phyloP scores from a whole-genome alignment of 2,329 filamentous ascomycete species.

The Teratosphaeria viscida region DNA sequence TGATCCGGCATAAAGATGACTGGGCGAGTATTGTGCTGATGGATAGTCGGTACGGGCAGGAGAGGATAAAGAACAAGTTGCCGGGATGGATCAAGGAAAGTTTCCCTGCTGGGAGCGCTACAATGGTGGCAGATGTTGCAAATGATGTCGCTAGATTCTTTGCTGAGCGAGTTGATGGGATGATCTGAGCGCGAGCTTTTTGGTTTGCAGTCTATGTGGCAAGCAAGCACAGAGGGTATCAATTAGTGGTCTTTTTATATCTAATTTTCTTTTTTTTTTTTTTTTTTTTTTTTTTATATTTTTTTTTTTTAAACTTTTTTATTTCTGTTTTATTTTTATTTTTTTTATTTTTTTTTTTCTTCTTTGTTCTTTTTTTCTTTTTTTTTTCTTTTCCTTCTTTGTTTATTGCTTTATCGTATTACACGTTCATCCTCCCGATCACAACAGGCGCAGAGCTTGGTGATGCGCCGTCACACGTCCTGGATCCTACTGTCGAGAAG shows the following conservation, averaged over 20 bases:
- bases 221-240: not conserved
- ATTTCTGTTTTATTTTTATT: too few relatives aligned
- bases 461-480: not conserved
- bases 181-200: not conserved
- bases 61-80: conserved; percentile 65
- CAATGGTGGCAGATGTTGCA: conserved; percentile 24
- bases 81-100: conserved; percentile 80
- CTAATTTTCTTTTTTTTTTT: too few relatives aligned
- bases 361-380: too few relatives aligned
- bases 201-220: not conserved
- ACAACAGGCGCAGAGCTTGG: not conserved
- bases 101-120: conserved; percentile 36
- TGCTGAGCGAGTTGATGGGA: not conserved
- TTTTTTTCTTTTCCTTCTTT: too few relatives aligned
- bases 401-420: too few relatives aligned
- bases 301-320: too few relatives aligned
- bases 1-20: conserved; percentile 77
- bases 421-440: not conserved
- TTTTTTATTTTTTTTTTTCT: too few relatives aligned
- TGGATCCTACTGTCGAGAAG: not conserved
- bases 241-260: too few relatives aligned
- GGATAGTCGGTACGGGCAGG: conserved; percentile 66
- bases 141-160: conserved; percentile 8
- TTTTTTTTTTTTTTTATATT: too few relatives aligned
- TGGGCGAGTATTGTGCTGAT: conserved; percentile 84